Percentiles rank a stretch among this genome's conserved stretches.
phyloP scores from a whole-genome alignment of 2,329 filamentous ascomycete species.

The Clathrospora elynae region DNA sequence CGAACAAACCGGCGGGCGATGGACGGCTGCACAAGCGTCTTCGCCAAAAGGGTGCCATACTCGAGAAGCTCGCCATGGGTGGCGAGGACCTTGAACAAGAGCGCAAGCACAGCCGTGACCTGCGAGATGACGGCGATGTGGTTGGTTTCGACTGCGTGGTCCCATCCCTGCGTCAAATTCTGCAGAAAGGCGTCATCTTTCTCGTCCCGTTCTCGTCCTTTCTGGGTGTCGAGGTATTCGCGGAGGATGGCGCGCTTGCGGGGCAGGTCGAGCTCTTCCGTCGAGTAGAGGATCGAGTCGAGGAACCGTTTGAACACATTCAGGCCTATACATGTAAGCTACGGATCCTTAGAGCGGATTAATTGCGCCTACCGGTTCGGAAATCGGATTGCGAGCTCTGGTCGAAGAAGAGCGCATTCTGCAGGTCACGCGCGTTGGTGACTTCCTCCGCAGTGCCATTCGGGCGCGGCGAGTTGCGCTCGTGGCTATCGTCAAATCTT shows the following conservation, averaged over 20 bases:
- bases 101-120: conserved; percentile 77
- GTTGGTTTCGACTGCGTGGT: conserved; percentile 76
- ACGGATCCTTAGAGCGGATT: neutral
- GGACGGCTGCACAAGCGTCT: conserved; percentile 77
- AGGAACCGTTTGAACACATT: conserved; percentile 74
- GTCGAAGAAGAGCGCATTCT: conserved; percentile 46
- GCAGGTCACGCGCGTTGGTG: conserved; percentile 42
- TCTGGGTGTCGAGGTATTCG: conserved; percentile 70
- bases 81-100: conserved; percentile 80
- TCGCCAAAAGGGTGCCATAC: conserved; percentile 77
- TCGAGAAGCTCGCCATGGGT: conserved; percentile 73
- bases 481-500: conserved; percentile 31
- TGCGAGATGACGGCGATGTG: conserved; percentile 82
- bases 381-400: conserved; percentile 40
- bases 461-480: conserved; percentile 32
- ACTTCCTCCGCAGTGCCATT: conserved; percentile 37
- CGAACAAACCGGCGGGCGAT: conserved; percentile 81
- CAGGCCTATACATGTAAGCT: conserved; percentile 56
- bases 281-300: conserved; percentile 64
- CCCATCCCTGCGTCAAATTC: conserved; percentile 88
- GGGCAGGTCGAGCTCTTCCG: conserved; percentile 55
- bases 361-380: conserved; percentile 32
- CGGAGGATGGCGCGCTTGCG: conserved; percentile 64
- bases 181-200: conserved; percentile 69
- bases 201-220: conserved; percentile 55